A percentile compares a stretch with the other conserved stretches of the same genome.
phyloP scores from a whole-genome alignment of 495 filamentous ascomycete species.

The Mycothermus thermophilus region DNA sequence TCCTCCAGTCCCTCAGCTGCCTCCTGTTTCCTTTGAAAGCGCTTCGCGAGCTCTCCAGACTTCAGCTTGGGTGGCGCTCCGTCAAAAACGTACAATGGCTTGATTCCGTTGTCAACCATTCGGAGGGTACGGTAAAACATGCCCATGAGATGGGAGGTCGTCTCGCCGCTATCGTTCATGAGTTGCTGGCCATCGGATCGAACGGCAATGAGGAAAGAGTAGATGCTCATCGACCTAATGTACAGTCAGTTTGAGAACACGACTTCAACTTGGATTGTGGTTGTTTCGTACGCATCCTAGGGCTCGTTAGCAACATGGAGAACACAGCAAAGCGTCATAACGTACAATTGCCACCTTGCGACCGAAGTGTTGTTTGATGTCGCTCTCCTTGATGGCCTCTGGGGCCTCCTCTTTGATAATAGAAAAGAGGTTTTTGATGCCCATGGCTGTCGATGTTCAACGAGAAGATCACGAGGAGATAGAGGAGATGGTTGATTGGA shows the following conservation, averaged over 20 bases:
- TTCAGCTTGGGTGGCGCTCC: conserved; percentile 94
- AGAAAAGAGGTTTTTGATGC: conserved; percentile 79
- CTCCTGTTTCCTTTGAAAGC: conserved; percentile 79
- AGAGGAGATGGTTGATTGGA: no score
- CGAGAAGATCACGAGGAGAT: no score
- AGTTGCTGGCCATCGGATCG: conserved; percentile 93
- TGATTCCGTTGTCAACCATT: conserved; percentile 97
- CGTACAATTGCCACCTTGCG: conserved; percentile 92
- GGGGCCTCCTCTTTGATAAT: conserved; percentile 87
- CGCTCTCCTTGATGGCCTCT: conserved; percentile 85
- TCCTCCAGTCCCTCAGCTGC: conserved; percentile 80
- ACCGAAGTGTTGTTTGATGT: conserved; percentile 97
- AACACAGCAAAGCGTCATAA: conserved; percentile 6
- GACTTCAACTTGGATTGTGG: not conserved
- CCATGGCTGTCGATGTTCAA: conserved; percentile 45
- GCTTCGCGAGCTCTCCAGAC: conserved; percentile 87
- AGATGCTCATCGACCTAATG: conserved; percentile 89
- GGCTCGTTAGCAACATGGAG: conserved; percentile 5
- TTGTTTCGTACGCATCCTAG: conserved; percentile 68
- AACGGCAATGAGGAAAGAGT: conserved; percentile 95
- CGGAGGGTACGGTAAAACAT: conserved; percentile 98
- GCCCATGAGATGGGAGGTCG: conserved; percentile 95
- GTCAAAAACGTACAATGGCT: conserved; percentile 95
- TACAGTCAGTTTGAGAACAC: not conserved
- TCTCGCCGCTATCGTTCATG: conserved; percentile 84